Percentiles rank a stretch among this genome's conserved stretches.
Evolutionary conservation across 2,329 filamentous ascomycete genomes (phyloP).

Genomic region (Colletotrichum acutatum): DNA sequence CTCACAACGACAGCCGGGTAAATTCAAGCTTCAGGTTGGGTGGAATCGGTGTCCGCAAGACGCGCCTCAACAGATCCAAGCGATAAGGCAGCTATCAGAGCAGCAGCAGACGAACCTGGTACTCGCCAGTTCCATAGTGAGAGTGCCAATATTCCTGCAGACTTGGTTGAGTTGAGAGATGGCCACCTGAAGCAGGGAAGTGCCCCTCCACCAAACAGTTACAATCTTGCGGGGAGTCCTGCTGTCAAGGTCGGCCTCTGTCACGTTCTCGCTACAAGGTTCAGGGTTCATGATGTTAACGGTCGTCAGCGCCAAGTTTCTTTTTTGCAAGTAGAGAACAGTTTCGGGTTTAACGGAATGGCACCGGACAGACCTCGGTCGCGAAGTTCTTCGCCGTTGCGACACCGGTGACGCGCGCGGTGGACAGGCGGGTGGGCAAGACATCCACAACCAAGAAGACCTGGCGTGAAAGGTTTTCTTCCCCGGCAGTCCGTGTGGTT

Average conservation of each 20-base stretch:
- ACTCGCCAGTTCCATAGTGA: not conserved
- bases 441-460: not conserved
- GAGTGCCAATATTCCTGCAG: not conserved
- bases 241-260: not conserved
- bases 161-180: constrained; percentile 11
- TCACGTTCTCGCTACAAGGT: constrained; percentile 7
- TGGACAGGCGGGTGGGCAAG: constrained; percentile 6
- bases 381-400: not conserved
- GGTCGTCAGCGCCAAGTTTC: not conserved
- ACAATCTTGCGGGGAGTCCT: constrained; percentile 1
- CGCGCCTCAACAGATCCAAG: not conserved
- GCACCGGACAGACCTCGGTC: constrained; percentile 22
- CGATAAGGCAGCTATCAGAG: not conserved
- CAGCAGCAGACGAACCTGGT: not conserved
- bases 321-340: not conserved
- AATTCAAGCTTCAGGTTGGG: not conserved
- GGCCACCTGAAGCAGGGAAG: not conserved
- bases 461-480: not conserved
- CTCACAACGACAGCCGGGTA: not conserved
- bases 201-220: not conserved
- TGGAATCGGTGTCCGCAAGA: not conserved
- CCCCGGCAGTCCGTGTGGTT: not conserved
- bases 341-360: constrained; percentile 1
- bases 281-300: not conserved
- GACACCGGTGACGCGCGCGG: not conserved